phyloP scores from a whole-genome alignment of 2,329 filamentous ascomycete genomes.

The Cyclaneusma minus region DNA sequence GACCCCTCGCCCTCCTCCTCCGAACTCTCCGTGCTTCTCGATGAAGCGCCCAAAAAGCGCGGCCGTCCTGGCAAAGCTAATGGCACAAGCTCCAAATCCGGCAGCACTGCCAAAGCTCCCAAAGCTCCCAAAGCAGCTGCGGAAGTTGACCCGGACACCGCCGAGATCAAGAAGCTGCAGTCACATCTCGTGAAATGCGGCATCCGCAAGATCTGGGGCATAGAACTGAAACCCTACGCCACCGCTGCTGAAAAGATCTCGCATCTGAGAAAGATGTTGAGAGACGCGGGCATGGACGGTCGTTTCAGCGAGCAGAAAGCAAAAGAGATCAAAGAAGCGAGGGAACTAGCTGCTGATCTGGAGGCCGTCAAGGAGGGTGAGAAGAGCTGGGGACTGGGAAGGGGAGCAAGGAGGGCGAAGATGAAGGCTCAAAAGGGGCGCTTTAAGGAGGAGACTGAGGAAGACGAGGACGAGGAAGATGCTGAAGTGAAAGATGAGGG shows the following conservation, averaged over 20 bases:
- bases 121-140: conserved; percentile 18
- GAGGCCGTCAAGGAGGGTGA: conserved; percentile 75
- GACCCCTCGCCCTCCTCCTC: conserved; percentile 23
- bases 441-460: conserved; percentile 11
- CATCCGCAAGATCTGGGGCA: conserved; percentile 79
- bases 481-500: conserved; percentile 24
- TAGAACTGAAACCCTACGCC: conserved; percentile 62
- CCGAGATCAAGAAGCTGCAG: conserved; percentile 79
- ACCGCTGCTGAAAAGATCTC: conserved; percentile 65
- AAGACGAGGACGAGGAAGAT: conserved; percentile 16
- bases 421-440: conserved; percentile 15
- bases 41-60: conserved; percentile 44
- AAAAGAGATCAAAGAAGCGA: conserved; percentile 68
- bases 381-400: conserved; percentile 53
- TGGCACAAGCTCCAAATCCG: conserved; percentile 23
- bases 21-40: conserved; percentile 62
- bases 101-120: conserved; percentile 22
- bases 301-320: conserved; percentile 78
- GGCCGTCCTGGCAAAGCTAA: conserved; percentile 11
- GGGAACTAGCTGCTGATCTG: conserved; percentile 72
- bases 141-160: conserved; percentile 44
- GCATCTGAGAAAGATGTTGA: conserved; percentile 65
- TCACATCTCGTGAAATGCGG: conserved; percentile 80
- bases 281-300: conserved; percentile 74
- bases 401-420: conserved; percentile 19